A percentile compares a stretch with the other conserved stretches of the same genome.
phyloP scores from a whole-genome alignment of 805 yeast species.

The Candida michaelii region DNA sequence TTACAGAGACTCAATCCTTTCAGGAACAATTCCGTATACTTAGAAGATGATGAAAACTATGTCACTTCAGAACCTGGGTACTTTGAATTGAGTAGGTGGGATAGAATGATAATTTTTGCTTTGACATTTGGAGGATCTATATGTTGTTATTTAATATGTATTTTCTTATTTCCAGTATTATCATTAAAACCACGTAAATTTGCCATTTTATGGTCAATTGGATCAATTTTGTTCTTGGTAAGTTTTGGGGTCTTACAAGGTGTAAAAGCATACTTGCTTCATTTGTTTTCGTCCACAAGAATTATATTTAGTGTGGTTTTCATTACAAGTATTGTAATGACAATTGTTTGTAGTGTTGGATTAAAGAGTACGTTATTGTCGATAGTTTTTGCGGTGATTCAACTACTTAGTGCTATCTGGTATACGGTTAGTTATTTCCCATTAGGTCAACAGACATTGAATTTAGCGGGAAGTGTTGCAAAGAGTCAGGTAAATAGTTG shows the following conservation, averaged over 20 bases:
- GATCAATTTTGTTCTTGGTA: conserved; percentile 44
- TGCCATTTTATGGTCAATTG: conserved; percentile 48
- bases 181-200: conserved; percentile 44
- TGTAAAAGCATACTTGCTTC: conserved; percentile 38
- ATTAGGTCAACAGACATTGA: conserved; percentile 45
- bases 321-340: conserved; percentile 38
- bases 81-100: conserved; percentile 46
- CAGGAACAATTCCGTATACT: conserved; percentile 33
- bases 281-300: conserved; percentile 42
- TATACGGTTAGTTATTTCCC: conserved; percentile 49
- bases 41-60: conserved; percentile 43
- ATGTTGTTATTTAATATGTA: conserved; percentile 42
- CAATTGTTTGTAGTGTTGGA: conserved; percentile 36
- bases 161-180: conserved; percentile 43
- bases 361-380: conserved; percentile 39
- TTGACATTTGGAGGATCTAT: conserved; percentile 43
- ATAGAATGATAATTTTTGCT: conserved; percentile 45
- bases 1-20: conserved; percentile 42
- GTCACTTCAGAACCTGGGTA: conserved; percentile 46
- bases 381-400: conserved; percentile 41
- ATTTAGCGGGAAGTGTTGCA: conserved; percentile 43
- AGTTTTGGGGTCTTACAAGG: conserved; percentile 49
- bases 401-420: conserved; percentile 43
- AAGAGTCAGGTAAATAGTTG: conserved; percentile 45
- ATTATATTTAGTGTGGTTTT: conserved; percentile 39